A percentile compares a stretch with the other conserved stretches of the same genome.
Conservation (phyloP, 345 rosid species). For the Acer saccharum region DNA sequence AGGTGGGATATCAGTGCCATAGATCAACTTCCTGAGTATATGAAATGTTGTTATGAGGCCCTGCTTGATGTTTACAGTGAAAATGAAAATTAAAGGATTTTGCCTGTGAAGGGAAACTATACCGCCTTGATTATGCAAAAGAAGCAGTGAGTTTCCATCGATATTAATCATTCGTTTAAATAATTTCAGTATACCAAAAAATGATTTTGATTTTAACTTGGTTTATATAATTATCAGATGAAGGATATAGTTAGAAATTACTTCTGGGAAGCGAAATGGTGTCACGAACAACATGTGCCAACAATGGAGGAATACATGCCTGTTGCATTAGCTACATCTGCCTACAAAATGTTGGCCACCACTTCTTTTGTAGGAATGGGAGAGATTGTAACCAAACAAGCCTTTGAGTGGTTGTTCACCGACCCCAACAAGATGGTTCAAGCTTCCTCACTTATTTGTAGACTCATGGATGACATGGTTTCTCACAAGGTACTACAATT, state of each 20-base stretch:
- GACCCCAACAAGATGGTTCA: constrained; percentile 22
- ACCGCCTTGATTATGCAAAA: constrained; percentile 29
- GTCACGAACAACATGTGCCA: constrained; percentile 19
- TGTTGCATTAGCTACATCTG: constrained; percentile 15
- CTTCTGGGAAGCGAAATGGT: constrained; percentile 37
- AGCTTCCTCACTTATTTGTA: constrained; percentile 19
- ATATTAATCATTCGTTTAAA: no score
- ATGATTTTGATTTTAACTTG: no score
- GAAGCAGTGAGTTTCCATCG: constrained; percentile 26
- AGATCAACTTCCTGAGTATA: constrained; percentile 28
- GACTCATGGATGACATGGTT: constrained; percentile 36
- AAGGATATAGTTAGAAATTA: constrained; percentile 17
- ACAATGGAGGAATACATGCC: constrained; percentile 36
- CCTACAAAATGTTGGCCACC: constrained; percentile 13
- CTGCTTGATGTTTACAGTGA: constrained; percentile 36
- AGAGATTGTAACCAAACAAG: constrained; percentile 17
- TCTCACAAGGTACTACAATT: constrained; percentile 17
- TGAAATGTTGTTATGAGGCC: constrained; percentile 34
- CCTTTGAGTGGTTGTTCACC: constrained; percentile 21
- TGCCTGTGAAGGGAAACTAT: constrained; percentile 18
- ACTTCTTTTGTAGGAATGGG: constrained; percentile 33
- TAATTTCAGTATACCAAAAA: no score
- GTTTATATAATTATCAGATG: constrained; percentile 25
- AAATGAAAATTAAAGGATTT: constrained; percentile 23
- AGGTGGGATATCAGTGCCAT: constrained; percentile 29